phyloP scores from a whole-genome alignment of 108 stramenopile genomes.

The Discostella pseudostelligera region DNA sequence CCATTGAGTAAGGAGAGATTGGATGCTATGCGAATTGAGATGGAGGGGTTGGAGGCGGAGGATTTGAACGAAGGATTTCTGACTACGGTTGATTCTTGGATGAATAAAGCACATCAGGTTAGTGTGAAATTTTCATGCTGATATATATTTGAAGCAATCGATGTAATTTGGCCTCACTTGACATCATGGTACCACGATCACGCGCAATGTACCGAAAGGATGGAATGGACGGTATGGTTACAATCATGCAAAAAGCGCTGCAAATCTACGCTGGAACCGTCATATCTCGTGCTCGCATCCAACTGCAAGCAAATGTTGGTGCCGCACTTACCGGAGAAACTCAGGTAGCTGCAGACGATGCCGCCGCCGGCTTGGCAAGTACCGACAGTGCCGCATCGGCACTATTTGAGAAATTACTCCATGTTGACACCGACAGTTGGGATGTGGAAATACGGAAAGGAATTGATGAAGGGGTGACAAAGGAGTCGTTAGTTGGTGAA shows the following conservation, averaged over 20 bases:
- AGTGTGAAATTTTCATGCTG: conserved; percentile 7
- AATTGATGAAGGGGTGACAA: conserved; percentile 38
- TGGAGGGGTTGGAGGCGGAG: conserved; percentile 58
- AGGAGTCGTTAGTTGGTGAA: conserved; percentile 59
- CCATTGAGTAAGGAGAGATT: conserved; percentile 68
- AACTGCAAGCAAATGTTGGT: conserved; percentile 42
- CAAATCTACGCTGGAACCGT: conserved; percentile 84
- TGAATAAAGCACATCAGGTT: conserved; percentile 80
- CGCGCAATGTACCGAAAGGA: conserved; percentile 33
- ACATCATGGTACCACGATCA: conserved; percentile 1
- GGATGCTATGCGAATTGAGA: conserved; percentile 58
- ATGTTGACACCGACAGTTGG: conserved; percentile 81
- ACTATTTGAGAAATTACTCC: conserved; percentile 68
- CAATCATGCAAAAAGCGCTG: conserved; percentile 81
- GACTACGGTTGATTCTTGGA: conserved; percentile 84
- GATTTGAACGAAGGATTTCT: conserved; percentile 81
- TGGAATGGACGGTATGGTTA: conserved; percentile 90
- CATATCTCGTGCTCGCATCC: conserved; percentile 59
- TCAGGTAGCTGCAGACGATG: conserved; percentile 43
- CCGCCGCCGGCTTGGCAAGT: conserved; percentile 4
- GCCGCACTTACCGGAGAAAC: conserved; percentile 40
- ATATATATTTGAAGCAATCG: neutral
- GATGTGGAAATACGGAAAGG: conserved; percentile 55
- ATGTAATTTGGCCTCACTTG: neutral
- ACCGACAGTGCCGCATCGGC: conserved; percentile 34